A percentile compares a stretch with the other conserved stretches of the same genome.
Conservation (phyloP, 768 basidiomycete species). For the Tulasnella calospora region DNA sequence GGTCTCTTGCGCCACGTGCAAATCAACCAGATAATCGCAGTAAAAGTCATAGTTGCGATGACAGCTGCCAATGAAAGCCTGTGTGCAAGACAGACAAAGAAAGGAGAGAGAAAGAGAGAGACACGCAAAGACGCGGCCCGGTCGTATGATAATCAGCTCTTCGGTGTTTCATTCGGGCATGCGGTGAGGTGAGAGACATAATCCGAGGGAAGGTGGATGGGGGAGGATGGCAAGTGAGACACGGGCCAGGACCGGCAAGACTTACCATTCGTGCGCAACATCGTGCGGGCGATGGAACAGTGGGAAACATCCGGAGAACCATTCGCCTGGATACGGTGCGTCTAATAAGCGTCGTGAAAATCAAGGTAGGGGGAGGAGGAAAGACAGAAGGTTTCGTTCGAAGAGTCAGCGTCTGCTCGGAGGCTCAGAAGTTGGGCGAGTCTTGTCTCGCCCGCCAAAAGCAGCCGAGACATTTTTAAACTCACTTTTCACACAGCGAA, state of each 20-base stretch:
- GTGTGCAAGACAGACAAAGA: not conserved
- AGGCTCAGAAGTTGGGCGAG: not conserved
- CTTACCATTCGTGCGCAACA: not conserved
- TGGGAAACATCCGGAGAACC: conserved; percentile 4
- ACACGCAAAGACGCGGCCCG: not conserved
- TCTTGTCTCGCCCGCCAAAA: not conserved
- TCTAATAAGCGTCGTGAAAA: not conserved
- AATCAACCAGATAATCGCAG: not conserved
- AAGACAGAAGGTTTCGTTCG: not conserved
- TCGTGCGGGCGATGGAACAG: not conserved
- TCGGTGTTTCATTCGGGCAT: not conserved
- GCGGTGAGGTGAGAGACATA: not conserved
- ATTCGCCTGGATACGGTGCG: not conserved
- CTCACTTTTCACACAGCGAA: not conserved
- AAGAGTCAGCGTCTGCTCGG: not conserved
- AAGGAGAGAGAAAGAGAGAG: not conserved
- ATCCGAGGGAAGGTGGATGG: not conserved
- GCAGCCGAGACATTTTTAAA: not conserved
- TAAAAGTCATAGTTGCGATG: not conserved
- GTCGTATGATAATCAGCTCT: not conserved
- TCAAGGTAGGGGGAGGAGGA: not conserved
- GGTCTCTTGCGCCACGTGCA: not conserved
- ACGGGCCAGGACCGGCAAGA: conserved; percentile 5
- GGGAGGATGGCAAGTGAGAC: not conserved
- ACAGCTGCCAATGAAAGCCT: not conserved